Conservation (phyloP, 75 land plant genomes). For the Pinus tabuliformis region DNA sequence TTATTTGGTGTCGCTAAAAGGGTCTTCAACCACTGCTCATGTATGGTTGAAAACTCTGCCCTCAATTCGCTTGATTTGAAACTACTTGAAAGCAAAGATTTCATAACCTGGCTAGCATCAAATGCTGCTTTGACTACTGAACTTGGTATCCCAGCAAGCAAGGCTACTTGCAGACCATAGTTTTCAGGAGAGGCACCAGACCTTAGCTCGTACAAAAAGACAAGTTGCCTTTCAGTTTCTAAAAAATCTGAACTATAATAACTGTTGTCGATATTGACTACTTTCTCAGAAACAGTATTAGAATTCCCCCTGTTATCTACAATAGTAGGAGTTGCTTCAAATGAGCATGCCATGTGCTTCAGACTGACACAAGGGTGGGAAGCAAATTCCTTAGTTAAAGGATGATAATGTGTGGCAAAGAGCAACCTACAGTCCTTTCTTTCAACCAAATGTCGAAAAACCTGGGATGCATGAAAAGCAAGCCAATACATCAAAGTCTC, state of each 20-base stretch:
- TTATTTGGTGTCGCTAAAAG: slow-evolving; percentile 21
- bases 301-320: background rate
- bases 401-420: slow-evolving; percentile 96
- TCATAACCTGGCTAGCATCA: slow-evolving; percentile 51
- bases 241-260: background rate
- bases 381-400: slow-evolving; percentile 83
- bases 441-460: slow-evolving; percentile 85
- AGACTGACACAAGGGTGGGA: slow-evolving; percentile 72
- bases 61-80: slow-evolving; percentile 56
- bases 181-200: slow-evolving; percentile 83
- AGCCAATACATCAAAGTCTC: background rate
- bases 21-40: slow-evolving; percentile 64
- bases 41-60: slow-evolving; percentile 66
- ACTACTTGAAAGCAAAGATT: slow-evolving; percentile 30
- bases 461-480: slow-evolving; percentile 36
- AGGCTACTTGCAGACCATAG: slow-evolving; percentile 88
- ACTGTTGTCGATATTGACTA: background rate
- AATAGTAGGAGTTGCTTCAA: slow-evolving; percentile 15
- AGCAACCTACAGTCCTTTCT: slow-evolving; percentile 75
- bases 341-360: slow-evolving; percentile 83
- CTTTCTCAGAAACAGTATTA: background rate
- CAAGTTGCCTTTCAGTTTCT: slow-evolving; percentile 35
- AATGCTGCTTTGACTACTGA: slow-evolving; percentile 66
- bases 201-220: slow-evolving; percentile 71
- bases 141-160: slow-evolving; percentile 72